Conservation (phyloP, 164 flowering plant species). For the Annona cherimola region DNA sequence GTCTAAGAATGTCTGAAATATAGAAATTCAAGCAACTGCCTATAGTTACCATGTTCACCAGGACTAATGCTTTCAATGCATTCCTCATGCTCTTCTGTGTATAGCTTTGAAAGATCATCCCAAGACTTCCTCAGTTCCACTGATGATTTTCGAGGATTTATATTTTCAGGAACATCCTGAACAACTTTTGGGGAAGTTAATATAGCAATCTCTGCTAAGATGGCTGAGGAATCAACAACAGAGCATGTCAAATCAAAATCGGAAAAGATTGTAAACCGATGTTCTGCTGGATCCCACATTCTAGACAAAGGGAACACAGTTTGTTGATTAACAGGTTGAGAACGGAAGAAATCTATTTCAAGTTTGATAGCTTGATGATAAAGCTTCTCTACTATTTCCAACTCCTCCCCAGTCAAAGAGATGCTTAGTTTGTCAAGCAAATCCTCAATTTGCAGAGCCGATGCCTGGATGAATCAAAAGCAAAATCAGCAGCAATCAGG, state of each 20-base stretch:
- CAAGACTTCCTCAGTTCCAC: slow-evolving; percentile 72
- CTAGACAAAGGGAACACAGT: slow-evolving; percentile 60
- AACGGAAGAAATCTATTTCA: slow-evolving; percentile 72
- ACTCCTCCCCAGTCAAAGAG: slow-evolving; percentile 93
- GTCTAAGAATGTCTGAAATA: neutral
- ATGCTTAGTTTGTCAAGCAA: slow-evolving; percentile 89
- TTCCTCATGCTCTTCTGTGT: slow-evolving; percentile 86
- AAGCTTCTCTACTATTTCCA: slow-evolving; percentile 83
- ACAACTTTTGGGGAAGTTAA: slow-evolving; percentile 74
- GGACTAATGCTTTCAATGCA: slow-evolving; percentile 72
- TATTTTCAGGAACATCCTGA: slow-evolving; percentile 35
- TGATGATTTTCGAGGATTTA: slow-evolving; percentile 56
- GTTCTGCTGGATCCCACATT: slow-evolving; percentile 44
- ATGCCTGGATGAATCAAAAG: slow-evolving; percentile 35
- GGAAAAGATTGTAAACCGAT: slow-evolving; percentile 61
- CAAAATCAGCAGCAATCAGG: neutral
- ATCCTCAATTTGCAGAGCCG: slow-evolving; percentile 74
- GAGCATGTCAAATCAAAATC: slow-evolving; percentile 99
- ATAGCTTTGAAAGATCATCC: slow-evolving; percentile 68
- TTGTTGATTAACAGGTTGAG: slow-evolving; percentile 66
- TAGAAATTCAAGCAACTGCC: neutral
- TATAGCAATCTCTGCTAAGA: slow-evolving; percentile 95
- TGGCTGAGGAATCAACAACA: slow-evolving; percentile 90
- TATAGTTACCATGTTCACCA: slow-evolving; percentile 40
- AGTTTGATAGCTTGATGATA: slow-evolving; percentile 89